Conservation (phyloP, 805 yeast genomes). For the Lachancea lanzarotensis region DNA sequence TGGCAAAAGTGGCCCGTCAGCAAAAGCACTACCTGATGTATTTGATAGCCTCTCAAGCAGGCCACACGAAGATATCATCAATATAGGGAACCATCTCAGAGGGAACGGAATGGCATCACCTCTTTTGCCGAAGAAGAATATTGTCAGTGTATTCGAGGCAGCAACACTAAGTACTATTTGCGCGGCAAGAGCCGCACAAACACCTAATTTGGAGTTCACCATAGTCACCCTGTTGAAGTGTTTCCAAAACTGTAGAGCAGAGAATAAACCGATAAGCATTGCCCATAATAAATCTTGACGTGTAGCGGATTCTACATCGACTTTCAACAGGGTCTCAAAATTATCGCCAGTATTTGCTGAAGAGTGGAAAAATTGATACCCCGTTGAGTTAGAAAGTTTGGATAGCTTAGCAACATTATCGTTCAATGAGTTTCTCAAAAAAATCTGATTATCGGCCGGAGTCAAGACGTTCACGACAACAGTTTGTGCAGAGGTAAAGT, state of each 20-base stretch:
- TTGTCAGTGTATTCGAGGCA: slow-evolving; percentile 14
- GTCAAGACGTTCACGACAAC: slow-evolving; percentile 34
- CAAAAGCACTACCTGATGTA: slow-evolving; percentile 2
- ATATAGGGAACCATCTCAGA: slow-evolving; percentile 13
- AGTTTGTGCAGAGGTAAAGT: slow-evolving; percentile 37
- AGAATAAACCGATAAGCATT: neutral
- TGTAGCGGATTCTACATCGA: slow-evolving; percentile 3
- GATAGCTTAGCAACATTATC: slow-evolving; percentile 25
- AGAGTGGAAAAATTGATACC: slow-evolving; percentile 16
- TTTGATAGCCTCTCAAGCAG: neutral
- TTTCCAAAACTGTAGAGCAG: neutral
- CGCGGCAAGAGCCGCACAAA: slow-evolving; percentile 12
- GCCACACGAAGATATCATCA: slow-evolving; percentile 2
- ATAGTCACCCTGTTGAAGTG: slow-evolving; percentile 3
- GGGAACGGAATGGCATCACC: slow-evolving; percentile 13
- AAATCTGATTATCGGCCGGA: slow-evolving; percentile 7
- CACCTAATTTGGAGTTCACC: slow-evolving; percentile 14
- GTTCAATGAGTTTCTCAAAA: slow-evolving; percentile 25
- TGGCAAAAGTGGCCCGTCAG: neutral
- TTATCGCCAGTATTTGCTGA: neutral
- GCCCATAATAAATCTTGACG: neutral
- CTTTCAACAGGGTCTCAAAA: neutral
- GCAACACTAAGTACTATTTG: slow-evolving; percentile 12
- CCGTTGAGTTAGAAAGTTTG: slow-evolving; percentile 13
- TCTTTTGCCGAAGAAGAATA: slow-evolving; percentile 13